Conservation (phyloP, 2,329 filamentous ascomycete species). For the Ophidiomyces ophidiicola region DNA sequence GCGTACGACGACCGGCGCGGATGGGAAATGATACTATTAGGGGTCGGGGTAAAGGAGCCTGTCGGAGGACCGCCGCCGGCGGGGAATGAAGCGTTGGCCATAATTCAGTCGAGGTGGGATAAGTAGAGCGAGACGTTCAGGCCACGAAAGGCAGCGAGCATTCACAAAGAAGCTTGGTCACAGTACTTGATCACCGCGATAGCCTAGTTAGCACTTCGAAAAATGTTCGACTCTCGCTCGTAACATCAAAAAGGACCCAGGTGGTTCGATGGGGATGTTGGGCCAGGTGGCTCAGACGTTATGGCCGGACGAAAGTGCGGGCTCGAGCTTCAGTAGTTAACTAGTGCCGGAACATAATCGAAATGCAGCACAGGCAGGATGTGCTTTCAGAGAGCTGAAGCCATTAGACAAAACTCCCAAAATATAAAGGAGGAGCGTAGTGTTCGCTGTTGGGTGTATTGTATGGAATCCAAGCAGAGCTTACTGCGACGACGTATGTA, state of each 20-base stretch:
- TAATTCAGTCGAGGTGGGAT: conserved; percentile 18
- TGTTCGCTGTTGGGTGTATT: too few relatives aligned
- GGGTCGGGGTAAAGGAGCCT: conserved; percentile 25
- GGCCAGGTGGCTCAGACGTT: conserved; percentile 4
- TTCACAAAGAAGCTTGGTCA: background rate
- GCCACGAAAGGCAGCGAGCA: conserved; percentile 2
- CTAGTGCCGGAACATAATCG: background rate
- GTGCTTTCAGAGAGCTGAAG: too few relatives aligned
- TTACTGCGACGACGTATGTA: too few relatives aligned
- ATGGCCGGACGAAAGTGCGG: background rate
- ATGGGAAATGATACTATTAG: conserved; percentile 31
- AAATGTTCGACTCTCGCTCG: background rate
- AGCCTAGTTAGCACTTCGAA: background rate
- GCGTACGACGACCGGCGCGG: conserved; percentile 50
- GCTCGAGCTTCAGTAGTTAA: conserved; percentile 1
- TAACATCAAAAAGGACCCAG: too few relatives aligned
- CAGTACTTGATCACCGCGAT: background rate
- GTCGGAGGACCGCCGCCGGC: conserved; percentile 31
- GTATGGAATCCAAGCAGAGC: too few relatives aligned
- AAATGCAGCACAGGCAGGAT: background rate
- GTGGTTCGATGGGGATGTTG: too few relatives aligned
- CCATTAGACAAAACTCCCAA: too few relatives aligned
- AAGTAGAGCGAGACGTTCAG: background rate
- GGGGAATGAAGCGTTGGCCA: conserved; percentile 35
- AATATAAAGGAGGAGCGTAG: too few relatives aligned